Evolutionary conservation across 2,329 filamentous ascomycete species (phyloP), one percentile per base, ranked within the genome.

Genomic region (Tolypocladium endophyticum): DNA sequence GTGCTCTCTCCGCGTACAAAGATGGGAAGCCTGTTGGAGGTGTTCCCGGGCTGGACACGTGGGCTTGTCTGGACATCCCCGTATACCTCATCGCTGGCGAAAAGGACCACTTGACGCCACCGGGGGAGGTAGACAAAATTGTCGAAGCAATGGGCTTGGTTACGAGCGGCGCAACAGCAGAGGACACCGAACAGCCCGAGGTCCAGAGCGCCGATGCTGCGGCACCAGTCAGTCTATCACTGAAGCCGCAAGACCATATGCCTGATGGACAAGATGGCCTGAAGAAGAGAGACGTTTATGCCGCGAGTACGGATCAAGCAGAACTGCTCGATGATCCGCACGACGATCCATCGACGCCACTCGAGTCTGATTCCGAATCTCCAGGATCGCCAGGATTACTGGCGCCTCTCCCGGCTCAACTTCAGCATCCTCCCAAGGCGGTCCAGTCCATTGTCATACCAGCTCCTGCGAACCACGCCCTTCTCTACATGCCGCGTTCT

Each of bases 11-110:
- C 0, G 74, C 71, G 0, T 87, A 87, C 60, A 71, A 78, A 4
- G 69, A 78, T 9, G 83, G 81, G 1, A 71, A 78, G 33, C 73
- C 83, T 0, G 69, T 71, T 11, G 85, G 86, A 4, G 90, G 90
- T 0, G 72, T 95, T 11, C 87, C 91, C 2, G 87, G 88, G 0
- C 73, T 81, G 62, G 80, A 87, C 7, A 75, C 85, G 1, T 97
- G 94, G 94, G 78, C 80, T 30, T 84, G 83, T 9, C 77, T 97
- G 18, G 73, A 85, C 23, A 77, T 89, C 1, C 92, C 93, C 0
- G 79, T 96, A 3, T 88, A 90, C 63, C 79, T 97, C 2, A 81
- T 96, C 54, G 90, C 85, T 18, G 93, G 89, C 28, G 87, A 90
- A 67, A 79, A 83, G 8, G 94, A 99, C 68, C 78, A 80, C 11